These are phyloP conservation scores for Xylariaceae sp. DNA, from an alignment of 2,329 filamentous ascomycete genomes.

Conservation along the genomic window DNA sequence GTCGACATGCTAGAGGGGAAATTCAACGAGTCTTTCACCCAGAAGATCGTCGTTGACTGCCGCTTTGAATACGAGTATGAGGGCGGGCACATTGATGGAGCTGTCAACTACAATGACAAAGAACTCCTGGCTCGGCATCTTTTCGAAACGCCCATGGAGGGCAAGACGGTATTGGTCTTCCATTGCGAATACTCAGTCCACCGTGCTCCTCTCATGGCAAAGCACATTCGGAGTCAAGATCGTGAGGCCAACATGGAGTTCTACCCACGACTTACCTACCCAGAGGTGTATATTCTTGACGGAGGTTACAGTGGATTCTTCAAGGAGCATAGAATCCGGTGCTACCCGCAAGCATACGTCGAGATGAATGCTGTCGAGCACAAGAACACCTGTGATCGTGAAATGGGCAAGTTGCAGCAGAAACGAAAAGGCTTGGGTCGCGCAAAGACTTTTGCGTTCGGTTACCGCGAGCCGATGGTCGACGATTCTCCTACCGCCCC, in stretches of 20 bases:
- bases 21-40: slow-evolving; percentile 70
- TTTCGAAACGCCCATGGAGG: slow-evolving; percentile 63
- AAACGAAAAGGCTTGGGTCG: slow-evolving; percentile 76
- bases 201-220: slow-evolving; percentile 92
- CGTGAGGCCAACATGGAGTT: slow-evolving; percentile 78
- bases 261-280: slow-evolving; percentile 89
- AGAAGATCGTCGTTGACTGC: slow-evolving; percentile 88
- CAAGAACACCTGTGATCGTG: slow-evolving; percentile 87
- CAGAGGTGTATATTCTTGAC: slow-evolving; percentile 94
- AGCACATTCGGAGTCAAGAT: slow-evolving; percentile 85
- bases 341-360: slow-evolving; percentile 92
- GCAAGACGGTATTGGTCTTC: slow-evolving; percentile 79
- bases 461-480: slow-evolving; percentile 58
- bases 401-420: slow-evolving; percentile 89
- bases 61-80: slow-evolving; percentile 99
- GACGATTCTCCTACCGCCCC: slow-evolving; percentile 59
- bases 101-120: slow-evolving; percentile 96
- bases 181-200: slow-evolving; percentile 99
- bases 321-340: slow-evolving; percentile 69
- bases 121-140: slow-evolving; percentile 77
- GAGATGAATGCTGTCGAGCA: slow-evolving; percentile 94
- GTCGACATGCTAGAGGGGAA: slow-evolving; percentile 84
- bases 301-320: slow-evolving; percentile 97
- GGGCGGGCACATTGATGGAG: slow-evolving; percentile 89
- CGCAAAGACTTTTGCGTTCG: slow-evolving; percentile 94